Base-by-base conservation (phyloP, 2,329 filamentous ascomycete genomes). In the Stemphylium beticola region DNA sequence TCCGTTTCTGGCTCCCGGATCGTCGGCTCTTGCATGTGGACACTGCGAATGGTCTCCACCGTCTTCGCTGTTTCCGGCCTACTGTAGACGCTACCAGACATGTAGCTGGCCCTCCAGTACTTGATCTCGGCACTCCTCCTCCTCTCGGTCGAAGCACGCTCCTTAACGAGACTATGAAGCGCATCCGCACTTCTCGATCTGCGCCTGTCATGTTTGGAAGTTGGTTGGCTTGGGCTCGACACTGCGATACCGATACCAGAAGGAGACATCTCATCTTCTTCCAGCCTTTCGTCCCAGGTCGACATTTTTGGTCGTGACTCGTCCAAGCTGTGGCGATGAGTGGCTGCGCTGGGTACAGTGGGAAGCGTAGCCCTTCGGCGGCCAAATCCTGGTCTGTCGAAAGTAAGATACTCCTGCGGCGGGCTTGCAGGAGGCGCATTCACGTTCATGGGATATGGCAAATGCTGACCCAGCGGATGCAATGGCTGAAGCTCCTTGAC, bases 391-490 rank as follows among this genome's bases (percentile, higher is more conserved):
- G 62, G 62, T 15, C 64, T 53, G 12, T 74, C 65, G 45, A 75
- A 74, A 18, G 61, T 69, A 40, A 74, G 61, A 46, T 75, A 75
- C 32, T 74, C 67, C 24, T 71, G 65, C 7, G 67, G 69, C 34
- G 73, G 72, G 53, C 70, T 75, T 8, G 62, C 55, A 48, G 72
- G 68, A 15, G 74, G 73, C 8, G 73, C 73, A 49, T 76, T 76
- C 38, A 76, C 72, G 40, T 76, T 76, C 74, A 76, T 76, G 1
- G 74, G 74, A 45, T 74, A 76, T 0, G 74, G 74, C 8, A 76
- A 65, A 38, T 74, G 72, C 39, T 68, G 66, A 24, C 68, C 70
- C 10, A 74, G 56, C 8, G 74, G 73, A 53, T 75, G 72, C 50
- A 74, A 62, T 31, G 72, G 71, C 45, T 67, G 42, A 38, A 69